Evolutionary conservation across 2,329 filamentous ascomycete species (phyloP).

Genomic region (Cercospora canescens): DNA sequence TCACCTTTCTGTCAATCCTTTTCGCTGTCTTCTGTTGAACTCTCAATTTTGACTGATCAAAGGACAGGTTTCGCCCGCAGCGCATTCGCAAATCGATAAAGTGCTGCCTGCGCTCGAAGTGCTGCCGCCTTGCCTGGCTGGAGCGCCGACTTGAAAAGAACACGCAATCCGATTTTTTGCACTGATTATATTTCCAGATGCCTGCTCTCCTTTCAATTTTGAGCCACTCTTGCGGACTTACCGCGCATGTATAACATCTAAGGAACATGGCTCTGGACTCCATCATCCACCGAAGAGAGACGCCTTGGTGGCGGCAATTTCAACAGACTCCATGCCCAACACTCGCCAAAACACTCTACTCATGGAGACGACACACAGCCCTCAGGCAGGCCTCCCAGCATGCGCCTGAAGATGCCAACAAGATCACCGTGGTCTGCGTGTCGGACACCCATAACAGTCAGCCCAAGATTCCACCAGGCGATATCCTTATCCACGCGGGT

Average conservation of each 20-base stretch:
- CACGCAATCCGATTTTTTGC: not conserved
- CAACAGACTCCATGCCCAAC: not conserved
- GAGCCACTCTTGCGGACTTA: not conserved
- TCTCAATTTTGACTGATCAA: too few species aligned
- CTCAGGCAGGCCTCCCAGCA: not conserved
- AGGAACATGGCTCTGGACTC: not conserved
- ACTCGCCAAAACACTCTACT: not conserved
- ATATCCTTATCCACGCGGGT: constrained; percentile 30
- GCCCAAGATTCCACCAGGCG: constrained; percentile 19
- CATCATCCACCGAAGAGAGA: not conserved
- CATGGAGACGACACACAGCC: not conserved
- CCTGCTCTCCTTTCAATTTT: not conserved
- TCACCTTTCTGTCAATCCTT: too few species aligned
- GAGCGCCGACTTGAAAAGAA: not conserved
- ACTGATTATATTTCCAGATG: not conserved
- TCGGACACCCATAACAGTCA: constrained; percentile 33
- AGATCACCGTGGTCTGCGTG: constrained; percentile 20
- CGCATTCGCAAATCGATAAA: not conserved
- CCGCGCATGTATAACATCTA: not conserved
- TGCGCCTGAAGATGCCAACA: not conserved
- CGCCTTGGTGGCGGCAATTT: not conserved
- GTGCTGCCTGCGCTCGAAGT: not conserved
- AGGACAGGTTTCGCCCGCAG: too few species aligned
- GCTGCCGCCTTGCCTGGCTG: not conserved
- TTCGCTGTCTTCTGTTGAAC: too few species aligned